Evolutionary conservation across 1,284 basidiomycete genomes (phyloP).

Genomic region (Sutorius eximius): DNA sequence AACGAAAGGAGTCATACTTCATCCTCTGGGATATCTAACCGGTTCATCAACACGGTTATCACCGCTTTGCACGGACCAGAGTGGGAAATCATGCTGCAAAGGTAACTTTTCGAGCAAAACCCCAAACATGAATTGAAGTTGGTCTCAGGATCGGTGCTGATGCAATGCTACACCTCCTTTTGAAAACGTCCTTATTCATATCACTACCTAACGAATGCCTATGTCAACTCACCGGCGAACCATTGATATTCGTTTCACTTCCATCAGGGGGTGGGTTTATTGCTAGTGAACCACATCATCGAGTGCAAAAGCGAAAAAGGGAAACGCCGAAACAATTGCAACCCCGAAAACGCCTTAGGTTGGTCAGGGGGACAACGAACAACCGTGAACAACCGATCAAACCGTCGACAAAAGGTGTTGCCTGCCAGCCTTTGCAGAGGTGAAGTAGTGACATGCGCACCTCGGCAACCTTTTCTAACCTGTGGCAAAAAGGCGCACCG

Average conservation of each 20-base stretch:
- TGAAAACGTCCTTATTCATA: slow-evolving; percentile 70
- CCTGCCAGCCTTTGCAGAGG: slow-evolving; percentile 24
- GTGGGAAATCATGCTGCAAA: slow-evolving; percentile 65
- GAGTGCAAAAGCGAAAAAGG: slow-evolving; percentile 27
- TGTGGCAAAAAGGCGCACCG: slow-evolving; percentile 39
- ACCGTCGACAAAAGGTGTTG: slow-evolving; percentile 1
- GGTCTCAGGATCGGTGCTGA: slow-evolving; percentile 65
- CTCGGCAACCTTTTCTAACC: slow-evolving; percentile 15
- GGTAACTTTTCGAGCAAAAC: slow-evolving; percentile 41
- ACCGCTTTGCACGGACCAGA: slow-evolving; percentile 62
- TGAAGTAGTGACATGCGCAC: slow-evolving; percentile 3
- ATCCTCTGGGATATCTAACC: slow-evolving; percentile 51
- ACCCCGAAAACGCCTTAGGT: slow-evolving; percentile 29
- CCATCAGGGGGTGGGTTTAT: slow-evolving; percentile 21
- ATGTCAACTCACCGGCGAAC: slow-evolving; percentile 75
- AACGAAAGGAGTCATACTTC: slow-evolving; percentile 20
- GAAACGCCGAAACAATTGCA: slow-evolving; percentile 15
- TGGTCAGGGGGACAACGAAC: slow-evolving; percentile 7
- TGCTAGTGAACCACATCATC: slow-evolving; percentile 3
- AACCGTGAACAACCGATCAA: slow-evolving; percentile 4
- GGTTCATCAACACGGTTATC: slow-evolving; percentile 73
- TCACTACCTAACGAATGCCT: slow-evolving; percentile 77
- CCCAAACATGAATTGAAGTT: not conserved
- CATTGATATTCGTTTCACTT: slow-evolving; percentile 52
- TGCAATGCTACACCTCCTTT: slow-evolving; percentile 72